Evolutionary conservation across 1,284 basidiomycete genomes (phyloP).

Genomic region (Puccinia sorghi): DNA sequence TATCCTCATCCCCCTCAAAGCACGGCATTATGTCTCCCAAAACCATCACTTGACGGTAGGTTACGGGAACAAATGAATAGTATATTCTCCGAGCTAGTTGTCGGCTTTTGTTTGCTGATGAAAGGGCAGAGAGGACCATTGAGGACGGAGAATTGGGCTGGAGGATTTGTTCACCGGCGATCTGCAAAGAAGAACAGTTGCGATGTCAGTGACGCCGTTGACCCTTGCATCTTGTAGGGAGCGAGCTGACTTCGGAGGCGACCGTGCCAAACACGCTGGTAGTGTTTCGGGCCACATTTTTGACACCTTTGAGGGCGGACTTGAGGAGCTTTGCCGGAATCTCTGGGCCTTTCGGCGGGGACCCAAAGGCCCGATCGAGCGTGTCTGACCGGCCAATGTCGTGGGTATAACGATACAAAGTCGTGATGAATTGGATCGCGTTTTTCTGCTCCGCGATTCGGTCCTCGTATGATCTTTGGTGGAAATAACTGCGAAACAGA

Average conservation of each 20-base stretch:
- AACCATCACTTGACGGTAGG: slow-evolving; percentile 64
- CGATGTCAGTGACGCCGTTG: slow-evolving; percentile 55
- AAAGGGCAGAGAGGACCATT: slow-evolving; percentile 75
- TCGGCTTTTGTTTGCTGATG: slow-evolving; percentile 78
- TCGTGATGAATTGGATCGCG: slow-evolving; percentile 71
- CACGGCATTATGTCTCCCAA: slow-evolving; percentile 72
- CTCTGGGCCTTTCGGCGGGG: slow-evolving; percentile 60
- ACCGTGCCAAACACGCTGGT: slow-evolving; percentile 62
- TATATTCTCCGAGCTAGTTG: slow-evolving; percentile 78
- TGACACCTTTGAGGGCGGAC: slow-evolving; percentile 71
- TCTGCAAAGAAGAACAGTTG: slow-evolving; percentile 59
- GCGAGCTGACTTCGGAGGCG: slow-evolving; percentile 35
- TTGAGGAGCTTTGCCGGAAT: slow-evolving; percentile 70
- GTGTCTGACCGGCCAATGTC: slow-evolving; percentile 68
- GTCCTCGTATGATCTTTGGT: slow-evolving; percentile 79
- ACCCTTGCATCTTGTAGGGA: neutral
- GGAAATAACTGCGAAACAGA: slow-evolving; percentile 66
- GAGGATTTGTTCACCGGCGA: slow-evolving; percentile 68
- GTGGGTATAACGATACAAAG: slow-evolving; percentile 69
- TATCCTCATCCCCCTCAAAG: slow-evolving; percentile 68
- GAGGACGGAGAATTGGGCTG: slow-evolving; percentile 84
- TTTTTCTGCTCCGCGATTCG: slow-evolving; percentile 81
- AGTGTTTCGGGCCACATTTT: slow-evolving; percentile 72
- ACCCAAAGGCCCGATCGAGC: slow-evolving; percentile 61
- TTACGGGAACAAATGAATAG: slow-evolving; percentile 76